Evolutionary conservation across 139 green algal genomes (phyloP), one percentile per base, ranked within the genome.

Genomic region (Penium margaritaceum): DNA sequence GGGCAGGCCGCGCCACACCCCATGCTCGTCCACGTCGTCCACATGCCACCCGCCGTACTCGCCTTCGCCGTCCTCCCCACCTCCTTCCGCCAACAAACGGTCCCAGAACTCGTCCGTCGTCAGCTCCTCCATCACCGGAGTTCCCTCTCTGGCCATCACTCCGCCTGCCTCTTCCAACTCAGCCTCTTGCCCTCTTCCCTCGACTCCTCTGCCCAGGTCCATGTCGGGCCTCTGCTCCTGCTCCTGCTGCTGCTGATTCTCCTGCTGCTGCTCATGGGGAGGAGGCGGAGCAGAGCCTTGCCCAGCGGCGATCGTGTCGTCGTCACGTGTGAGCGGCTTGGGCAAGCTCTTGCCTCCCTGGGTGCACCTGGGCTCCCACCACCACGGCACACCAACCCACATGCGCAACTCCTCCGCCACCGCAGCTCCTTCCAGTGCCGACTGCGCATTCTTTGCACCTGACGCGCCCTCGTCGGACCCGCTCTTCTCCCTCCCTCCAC

Each of bases 341-440:
- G n/a, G n/a, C n/a, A n/a, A n/a, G n/a, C n/a, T n/a, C n/a, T n/a
- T n/a, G n/a, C n/a, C n/a, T n/a, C n/a, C n/a, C n/a, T n/a, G n/a
- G n/a, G n/a, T n/a, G n/a, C n/a, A n/a, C n/a, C n/a, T n/a, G n/a
- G n/a, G n/a, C n/a, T n/a, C n/a, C n/a, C n/a, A n/a, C n/a, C n/a
- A n/a, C n/a, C n/a, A n/a, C n/a, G n/a, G n/a, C n/a, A n/a, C n/a
- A n/a, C n/a, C n/a, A n/a, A n/a, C n/a, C n/a, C n/a, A n/a, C n/a
- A n/a, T n/a, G n/a, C n/a, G n/a, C n/a, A n/a, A n/a, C n/a, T n/a
- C n/a, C n/a, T n/a, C n/a, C n/a, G n/a, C n/a, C n/a, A n/a, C n/a
- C n/a, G n/a, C n/a, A n/a, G 47, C 47, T 60, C n/a, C 47, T 60
- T n/a, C 47, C 19, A 5, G n/a, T 60, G n/a, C 47, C n/a, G n/a